Conservation (phyloP, 139 green algal species). For the Eudorina sp. region DNA sequence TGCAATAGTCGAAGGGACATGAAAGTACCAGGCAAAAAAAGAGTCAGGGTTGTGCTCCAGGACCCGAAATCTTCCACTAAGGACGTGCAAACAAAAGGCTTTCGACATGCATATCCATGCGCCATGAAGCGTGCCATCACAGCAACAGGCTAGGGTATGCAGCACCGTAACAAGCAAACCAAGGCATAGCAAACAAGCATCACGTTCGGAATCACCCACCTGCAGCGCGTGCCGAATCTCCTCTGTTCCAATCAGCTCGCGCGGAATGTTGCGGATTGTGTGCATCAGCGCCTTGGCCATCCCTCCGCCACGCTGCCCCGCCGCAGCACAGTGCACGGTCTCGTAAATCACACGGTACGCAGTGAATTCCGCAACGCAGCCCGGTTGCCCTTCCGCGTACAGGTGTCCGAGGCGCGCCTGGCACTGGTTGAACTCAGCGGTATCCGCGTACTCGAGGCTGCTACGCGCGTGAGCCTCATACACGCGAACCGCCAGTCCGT, state of each 20-base stretch:
- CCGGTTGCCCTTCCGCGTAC: conserved; percentile 64
- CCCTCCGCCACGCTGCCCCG: neutral
- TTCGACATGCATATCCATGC: no score
- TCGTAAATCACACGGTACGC: conserved; percentile 78
- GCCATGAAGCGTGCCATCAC: no score
- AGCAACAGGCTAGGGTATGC: no score
- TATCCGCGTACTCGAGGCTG: conserved; percentile 90
- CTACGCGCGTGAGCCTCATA: conserved; percentile 89
- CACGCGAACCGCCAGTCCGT: conserved; percentile 75
- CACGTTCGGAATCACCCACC: no score
- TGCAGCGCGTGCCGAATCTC: conserved; percentile 76
- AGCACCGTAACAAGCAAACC: no score
- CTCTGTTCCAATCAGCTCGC: conserved; percentile 44
- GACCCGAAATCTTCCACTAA: no score
- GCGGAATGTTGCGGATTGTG: conserved; percentile 64
- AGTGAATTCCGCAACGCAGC: conserved; percentile 66
- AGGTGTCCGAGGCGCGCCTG: conserved; percentile 83
- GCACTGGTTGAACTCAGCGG: conserved; percentile 94
- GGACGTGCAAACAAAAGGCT: no score
- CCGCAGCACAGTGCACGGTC: conserved; percentile 54
- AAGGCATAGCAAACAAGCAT: no score
- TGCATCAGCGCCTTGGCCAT: conserved; percentile 72
- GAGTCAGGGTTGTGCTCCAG: no score
- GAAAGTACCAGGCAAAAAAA: no score
- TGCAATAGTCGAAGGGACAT: no score